These are phyloP conservation scores for Lathyrus sativus DNA, from an alignment of 306 rosid genomes.

Conservation along the genomic window DNA sequence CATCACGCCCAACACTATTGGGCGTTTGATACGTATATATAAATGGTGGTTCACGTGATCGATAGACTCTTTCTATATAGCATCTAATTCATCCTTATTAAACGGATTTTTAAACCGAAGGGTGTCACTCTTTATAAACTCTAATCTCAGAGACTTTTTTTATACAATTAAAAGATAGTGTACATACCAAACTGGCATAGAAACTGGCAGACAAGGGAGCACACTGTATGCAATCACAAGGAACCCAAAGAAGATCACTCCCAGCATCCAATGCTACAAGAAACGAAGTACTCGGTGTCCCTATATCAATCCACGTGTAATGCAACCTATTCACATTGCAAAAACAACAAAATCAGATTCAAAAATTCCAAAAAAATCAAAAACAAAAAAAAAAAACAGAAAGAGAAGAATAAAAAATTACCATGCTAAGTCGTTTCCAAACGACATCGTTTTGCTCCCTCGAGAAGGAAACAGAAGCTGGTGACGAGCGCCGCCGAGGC, in stretches of 20 bases:
- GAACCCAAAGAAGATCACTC: conserved; percentile 94
- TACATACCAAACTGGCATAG: conserved; percentile 65
- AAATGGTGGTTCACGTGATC: no score
- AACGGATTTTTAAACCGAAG: no score
- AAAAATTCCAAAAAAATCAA: conserved; percentile 18
- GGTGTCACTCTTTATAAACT: no score
- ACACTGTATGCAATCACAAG: conserved; percentile 87
- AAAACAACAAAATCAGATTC: conserved; percentile 20
- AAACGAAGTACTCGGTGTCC: conserved; percentile 86
- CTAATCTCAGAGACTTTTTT: no score
- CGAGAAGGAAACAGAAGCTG: conserved; percentile 72
- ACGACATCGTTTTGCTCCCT: conserved; percentile 71
- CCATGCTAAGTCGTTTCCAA: conserved; percentile 94
- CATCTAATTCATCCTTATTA: no score
- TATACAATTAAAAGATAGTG: background rate
- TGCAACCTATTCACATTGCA: conserved; percentile 62
- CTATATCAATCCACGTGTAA: conserved; percentile 91
- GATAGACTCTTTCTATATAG: no score
- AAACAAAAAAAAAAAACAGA: background rate
- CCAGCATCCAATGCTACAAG: conserved; percentile 96
- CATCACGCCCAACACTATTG: no score
- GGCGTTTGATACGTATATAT: no score
- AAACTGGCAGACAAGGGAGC: conserved; percentile 79
- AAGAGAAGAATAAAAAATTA: conserved; percentile 15
- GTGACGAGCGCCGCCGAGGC: conserved; percentile 53